These are phyloP conservation scores for Saccharomycopsis selenospora DNA, from an alignment of 805 yeast species.

Conservation along the genomic window DNA sequence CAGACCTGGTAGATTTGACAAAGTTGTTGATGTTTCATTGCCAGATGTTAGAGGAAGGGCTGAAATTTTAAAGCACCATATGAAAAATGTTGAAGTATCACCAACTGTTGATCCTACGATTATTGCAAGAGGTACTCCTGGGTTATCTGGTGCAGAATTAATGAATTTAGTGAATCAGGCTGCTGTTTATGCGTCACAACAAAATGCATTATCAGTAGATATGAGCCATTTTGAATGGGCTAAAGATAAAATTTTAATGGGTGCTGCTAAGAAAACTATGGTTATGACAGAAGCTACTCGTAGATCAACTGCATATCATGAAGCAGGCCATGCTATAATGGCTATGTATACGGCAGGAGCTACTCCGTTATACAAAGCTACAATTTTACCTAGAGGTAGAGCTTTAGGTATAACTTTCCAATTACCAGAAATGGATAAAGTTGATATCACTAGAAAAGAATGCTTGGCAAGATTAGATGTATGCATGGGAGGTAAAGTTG, in stretches of 20 bases:
- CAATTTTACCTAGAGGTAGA: constrained; percentile 92
- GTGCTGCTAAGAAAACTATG: constrained; percentile 97
- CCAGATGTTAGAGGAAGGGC: constrained; percentile 98
- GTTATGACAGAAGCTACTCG: constrained; percentile 93
- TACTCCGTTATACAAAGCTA: constrained; percentile 91
- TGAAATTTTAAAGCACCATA: constrained; percentile 84
- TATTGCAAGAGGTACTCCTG: constrained; percentile 96
- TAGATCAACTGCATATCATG: constrained; percentile 93
- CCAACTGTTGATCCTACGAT: constrained; percentile 80
- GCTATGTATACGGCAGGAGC: constrained; percentile 94
- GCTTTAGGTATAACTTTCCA: constrained; percentile 97
- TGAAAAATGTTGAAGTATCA: constrained; percentile 82
- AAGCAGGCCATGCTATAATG: constrained; percentile 99
- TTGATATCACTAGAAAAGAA: constrained; percentile 83
- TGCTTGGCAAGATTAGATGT: constrained; percentile 90
- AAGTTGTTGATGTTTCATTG: constrained; percentile 86
- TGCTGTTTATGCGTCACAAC: constrained; percentile 92
- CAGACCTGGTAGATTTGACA: constrained; percentile 97
- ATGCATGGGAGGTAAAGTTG: constrained; percentile 98
- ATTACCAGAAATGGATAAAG: constrained; percentile 96
- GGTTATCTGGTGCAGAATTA: constrained; percentile 95
- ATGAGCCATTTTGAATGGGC: constrained; percentile 98
- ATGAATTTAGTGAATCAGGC: constrained; percentile 97
- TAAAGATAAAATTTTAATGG: constrained; percentile 94
- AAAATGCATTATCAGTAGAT: constrained; percentile 82